phyloP scores from a whole-genome alignment of 2,329 filamentous ascomycete species.

The Stylonectria norvegica region DNA sequence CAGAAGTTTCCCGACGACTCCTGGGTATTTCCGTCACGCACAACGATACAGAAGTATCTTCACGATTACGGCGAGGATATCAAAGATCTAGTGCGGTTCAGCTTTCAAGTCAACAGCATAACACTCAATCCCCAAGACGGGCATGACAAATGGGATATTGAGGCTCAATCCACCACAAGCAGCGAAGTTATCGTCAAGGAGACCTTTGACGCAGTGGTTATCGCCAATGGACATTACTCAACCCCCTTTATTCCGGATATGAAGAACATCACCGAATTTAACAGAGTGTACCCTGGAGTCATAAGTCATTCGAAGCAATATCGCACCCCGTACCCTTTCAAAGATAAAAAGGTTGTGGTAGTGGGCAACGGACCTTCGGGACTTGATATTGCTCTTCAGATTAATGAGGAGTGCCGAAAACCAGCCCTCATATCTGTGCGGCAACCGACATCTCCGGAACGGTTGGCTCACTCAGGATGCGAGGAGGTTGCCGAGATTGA shows the following conservation, averaged over 20 bases:
- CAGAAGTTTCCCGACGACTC: conserved; percentile 59
- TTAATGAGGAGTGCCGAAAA: conserved; percentile 55
- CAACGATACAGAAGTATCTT: conserved; percentile 71
- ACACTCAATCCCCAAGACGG: conserved; percentile 26
- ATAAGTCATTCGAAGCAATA: conserved; percentile 80
- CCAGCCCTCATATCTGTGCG: conserved; percentile 65
- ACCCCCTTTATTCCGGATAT: conserved; percentile 65
- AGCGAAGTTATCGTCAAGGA: conserved; percentile 39
- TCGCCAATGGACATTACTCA: conserved; percentile 73
- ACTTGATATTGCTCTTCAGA: conserved; percentile 76
- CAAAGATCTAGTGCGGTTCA: conserved; percentile 64
- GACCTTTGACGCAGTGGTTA: conserved; percentile 70
- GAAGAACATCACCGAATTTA: conserved; percentile 57
- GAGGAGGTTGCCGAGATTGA: conserved; percentile 57
- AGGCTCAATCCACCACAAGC: conserved; percentile 48
- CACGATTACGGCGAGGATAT: conserved; percentile 67
- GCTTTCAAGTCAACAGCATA: conserved; percentile 65
- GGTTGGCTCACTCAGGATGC: conserved; percentile 43
- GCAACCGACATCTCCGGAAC: conserved; percentile 45
- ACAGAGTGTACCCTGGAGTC: conserved; percentile 53
- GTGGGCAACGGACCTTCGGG: conserved; percentile 85
- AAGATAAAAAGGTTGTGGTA: conserved; percentile 71
- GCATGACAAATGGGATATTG: conserved; percentile 59
- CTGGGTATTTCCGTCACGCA: conserved; percentile 71
- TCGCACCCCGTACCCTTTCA: conserved; percentile 60